Evolutionary conservation across 192 early-diverging fungal genomes (phyloP), one percentile per base, ranked within the genome.

Genomic region (Diversispora epigaea): DNA sequence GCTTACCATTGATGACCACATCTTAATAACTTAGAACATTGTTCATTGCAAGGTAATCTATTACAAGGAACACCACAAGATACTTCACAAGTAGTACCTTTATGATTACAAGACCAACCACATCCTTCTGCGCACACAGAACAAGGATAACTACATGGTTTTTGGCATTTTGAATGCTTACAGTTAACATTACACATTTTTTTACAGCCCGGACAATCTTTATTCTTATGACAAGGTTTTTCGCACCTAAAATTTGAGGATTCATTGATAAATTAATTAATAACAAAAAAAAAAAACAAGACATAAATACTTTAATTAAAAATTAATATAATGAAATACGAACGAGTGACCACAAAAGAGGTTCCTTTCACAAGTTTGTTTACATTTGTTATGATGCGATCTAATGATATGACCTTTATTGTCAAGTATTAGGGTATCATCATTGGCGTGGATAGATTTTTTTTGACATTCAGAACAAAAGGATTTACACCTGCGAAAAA

Each of bases 41-140:
- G 76, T 32, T 70, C 15, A 71, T 86, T 82, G 50, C 88, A 90
- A 0, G 88, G 88, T 8, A 88, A 77, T 32, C 86, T 80, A 25
- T 75, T 71, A 39, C 88, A 90, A 6, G 88, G 88, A 4, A 79
- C 82, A 25, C 86, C 88, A 40, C 88, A 89, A 7, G 80, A 78
- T 49, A 87, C 68, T 0, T 56, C 22, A 75, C 88, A 89, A 3
- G 22, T 8, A 3, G 22, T 8, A 0, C 80, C 84, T 55, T 80
- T 47, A 70, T 89, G 88, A 4, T 77, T 15, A 65, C 88, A 89
- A 1, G 40, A 14, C 88, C 88, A 89, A 2, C 45, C 61, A 60
- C 88, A 89, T 0, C 8, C 45, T 46, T 80, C 78, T 43, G 80
- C 63, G 75, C 88, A 89, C 7, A 80, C 78, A n/a, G 74, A 52